Evolutionary conservation across 495 filamentous ascomycete genomes (phyloP).

Genomic region (Acidomyces sp.): DNA sequence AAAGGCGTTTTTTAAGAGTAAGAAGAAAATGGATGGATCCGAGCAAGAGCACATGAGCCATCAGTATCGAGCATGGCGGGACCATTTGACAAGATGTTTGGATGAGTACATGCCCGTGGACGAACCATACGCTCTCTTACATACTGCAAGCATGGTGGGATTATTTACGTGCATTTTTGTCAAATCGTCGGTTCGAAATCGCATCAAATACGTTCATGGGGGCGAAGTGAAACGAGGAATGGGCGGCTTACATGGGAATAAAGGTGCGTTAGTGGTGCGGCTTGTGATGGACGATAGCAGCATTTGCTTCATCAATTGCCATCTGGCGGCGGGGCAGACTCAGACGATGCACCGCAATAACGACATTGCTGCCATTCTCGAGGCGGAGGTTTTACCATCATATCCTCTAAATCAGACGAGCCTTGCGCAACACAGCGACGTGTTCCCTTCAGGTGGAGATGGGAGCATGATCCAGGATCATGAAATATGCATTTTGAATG

Average conservation of each 20-base stretch:
- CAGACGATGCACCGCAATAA: slow-evolving; percentile 84
- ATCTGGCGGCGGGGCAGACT: slow-evolving; percentile 86
- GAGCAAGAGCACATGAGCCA: slow-evolving; percentile 94
- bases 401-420: slow-evolving; percentile 70
- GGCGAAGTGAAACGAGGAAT: slow-evolving; percentile 89
- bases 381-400: slow-evolving; percentile 53
- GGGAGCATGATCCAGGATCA: slow-evolving; percentile 94
- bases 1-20: slow-evolving; percentile 48
- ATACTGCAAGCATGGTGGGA: slow-evolving; percentile 80
- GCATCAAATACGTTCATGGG: slow-evolving; percentile 61
- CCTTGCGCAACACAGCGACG: slow-evolving; percentile 52
- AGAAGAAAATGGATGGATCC: slow-evolving; percentile 68
- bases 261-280: slow-evolving; percentile 80
- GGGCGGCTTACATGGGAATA: slow-evolving; percentile 88
- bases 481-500: slow-evolving; percentile 89
- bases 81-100: slow-evolving; percentile 66
- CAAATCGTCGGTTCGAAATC: slow-evolving; percentile 57
- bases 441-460: slow-evolving; percentile 80
- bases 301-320: slow-evolving; percentile 92
- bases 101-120: slow-evolving; percentile 70
- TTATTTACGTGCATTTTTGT: slow-evolving; percentile 94
- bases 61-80: slow-evolving; percentile 91
- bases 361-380: slow-evolving; percentile 82
- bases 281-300: slow-evolving; percentile 86
- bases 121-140: slow-evolving; percentile 71